phyloP scores from a whole-genome alignment of 2,329 filamentous ascomycete genomes.

The Chaetomiaceae sp. region DNA sequence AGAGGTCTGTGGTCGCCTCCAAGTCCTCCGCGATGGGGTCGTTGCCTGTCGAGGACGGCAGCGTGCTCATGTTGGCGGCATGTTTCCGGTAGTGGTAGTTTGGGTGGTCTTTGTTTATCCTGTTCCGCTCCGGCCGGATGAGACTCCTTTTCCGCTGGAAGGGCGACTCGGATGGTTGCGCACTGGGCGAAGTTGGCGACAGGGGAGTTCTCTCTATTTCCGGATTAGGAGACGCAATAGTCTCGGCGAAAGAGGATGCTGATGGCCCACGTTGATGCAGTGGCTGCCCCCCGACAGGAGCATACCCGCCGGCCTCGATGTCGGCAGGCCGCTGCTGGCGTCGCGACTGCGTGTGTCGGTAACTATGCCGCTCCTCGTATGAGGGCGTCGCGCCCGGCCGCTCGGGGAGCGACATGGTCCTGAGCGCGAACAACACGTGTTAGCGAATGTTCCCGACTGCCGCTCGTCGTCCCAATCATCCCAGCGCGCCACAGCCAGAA shows the following conservation, averaged over 20 bases:
- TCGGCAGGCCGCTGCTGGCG: conserved; percentile 59
- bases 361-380: conserved; percentile 56
- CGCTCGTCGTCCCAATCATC: not conserved
- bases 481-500: too few species aligned
- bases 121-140: conserved; percentile 79
- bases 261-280: conserved; percentile 52
- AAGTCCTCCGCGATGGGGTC: conserved; percentile 79
- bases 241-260: conserved; percentile 53
- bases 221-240: conserved; percentile 47
- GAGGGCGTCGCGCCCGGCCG: conserved; percentile 59
- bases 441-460: too few species aligned
- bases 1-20: conserved; percentile 55
- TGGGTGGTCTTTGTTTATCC: conserved; percentile 79
- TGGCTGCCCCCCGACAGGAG: conserved; percentile 37
- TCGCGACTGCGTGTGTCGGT: conserved; percentile 62
- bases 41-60: conserved; percentile 87
- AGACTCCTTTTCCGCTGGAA: conserved; percentile 74
- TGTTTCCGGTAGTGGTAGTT: conserved; percentile 96
- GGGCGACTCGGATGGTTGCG: conserved; percentile 30
- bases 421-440: conserved; percentile 23
- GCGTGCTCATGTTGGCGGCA: conserved; percentile 83
- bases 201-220: conserved; percentile 51
- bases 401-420: conserved; percentile 56
- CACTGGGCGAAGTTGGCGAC: conserved; percentile 40
- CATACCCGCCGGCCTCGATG: conserved; percentile 58